These are phyloP conservation scores for Tephrocybe sp. DNA, from an alignment of 768 basidiomycete species.

Conservation along the genomic window DNA sequence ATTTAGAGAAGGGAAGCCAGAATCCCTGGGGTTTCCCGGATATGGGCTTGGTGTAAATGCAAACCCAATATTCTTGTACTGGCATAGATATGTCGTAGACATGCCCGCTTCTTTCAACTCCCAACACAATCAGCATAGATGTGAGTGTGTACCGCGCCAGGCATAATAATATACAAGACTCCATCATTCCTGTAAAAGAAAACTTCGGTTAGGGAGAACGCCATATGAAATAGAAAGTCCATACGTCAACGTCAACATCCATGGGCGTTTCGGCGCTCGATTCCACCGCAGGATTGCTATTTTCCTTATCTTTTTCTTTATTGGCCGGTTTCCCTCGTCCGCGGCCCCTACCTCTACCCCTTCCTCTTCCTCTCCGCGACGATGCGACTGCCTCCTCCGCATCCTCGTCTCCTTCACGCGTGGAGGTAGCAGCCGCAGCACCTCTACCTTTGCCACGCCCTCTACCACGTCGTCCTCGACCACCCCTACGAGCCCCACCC, in stretches of 20 bases:
- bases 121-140: too few species aligned
- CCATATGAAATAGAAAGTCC: background rate
- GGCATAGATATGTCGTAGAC: too few species aligned
- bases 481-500: background rate
- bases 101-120: too few species aligned
- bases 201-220: too few species aligned
- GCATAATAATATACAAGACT: too few species aligned
- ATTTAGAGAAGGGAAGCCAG: background rate
- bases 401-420: conserved; percentile 35
- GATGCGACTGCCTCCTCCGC: conserved; percentile 33
- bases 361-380: conserved; percentile 30
- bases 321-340: conserved; percentile 29
- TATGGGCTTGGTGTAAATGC: background rate
- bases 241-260: conserved; percentile 17
- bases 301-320: conserved; percentile 31
- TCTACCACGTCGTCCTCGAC: conserved; percentile 14
- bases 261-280: conserved; percentile 14
- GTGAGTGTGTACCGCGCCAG: too few species aligned
- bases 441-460: conserved; percentile 35
- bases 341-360: conserved; percentile 31
- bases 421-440: conserved; percentile 14
- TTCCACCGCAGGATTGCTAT: conserved; percentile 23
- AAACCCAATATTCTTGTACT: too few species aligned
- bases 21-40: background rate
- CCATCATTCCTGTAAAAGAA: too few species aligned